Evolutionary conservation across 2,329 filamentous ascomycete genomes (phyloP).

Genomic region (Cercospora nicotianae): DNA sequence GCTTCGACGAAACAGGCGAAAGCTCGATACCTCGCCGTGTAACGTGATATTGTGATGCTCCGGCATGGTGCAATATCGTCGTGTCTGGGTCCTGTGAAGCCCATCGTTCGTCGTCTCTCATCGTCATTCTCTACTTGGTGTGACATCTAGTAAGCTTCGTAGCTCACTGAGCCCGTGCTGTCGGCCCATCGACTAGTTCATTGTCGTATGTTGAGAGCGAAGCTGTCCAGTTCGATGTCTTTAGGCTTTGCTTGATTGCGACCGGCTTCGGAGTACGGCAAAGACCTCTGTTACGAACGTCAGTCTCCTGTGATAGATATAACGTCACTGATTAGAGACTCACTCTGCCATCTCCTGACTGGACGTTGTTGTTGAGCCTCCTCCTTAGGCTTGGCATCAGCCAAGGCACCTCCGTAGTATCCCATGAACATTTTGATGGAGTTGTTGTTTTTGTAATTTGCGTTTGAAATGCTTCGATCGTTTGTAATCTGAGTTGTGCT

Average conservation of each 20-base stretch:
- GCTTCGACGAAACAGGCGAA: not conserved
- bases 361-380: not conserved
- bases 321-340: not conserved
- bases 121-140: not conserved
- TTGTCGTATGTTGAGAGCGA: not conserved
- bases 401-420: slow-evolving; percentile 3
- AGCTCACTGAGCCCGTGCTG: not conserved
- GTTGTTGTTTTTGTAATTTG: not conserved
- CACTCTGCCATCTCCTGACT: slow-evolving; percentile 2
- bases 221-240: not conserved
- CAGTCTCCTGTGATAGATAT: not conserved
- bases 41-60: not conserved
- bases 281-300: not conserved
- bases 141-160: not conserved
- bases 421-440: slow-evolving; percentile 7
- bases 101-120: not conserved
- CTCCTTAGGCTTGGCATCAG: not conserved
- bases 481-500: not conserved
- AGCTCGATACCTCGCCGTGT: not conserved
- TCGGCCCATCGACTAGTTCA: not conserved
- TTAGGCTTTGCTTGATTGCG: slow-evolving; percentile 9
- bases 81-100: not conserved
- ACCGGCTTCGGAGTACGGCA: not conserved
- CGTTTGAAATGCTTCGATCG: not conserved
- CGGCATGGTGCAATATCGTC: not conserved